Evolutionary conservation across 495 filamentous ascomycete genomes (phyloP), one percentile per base, ranked within the genome.

Genomic region (Acidomyces sp.): DNA sequence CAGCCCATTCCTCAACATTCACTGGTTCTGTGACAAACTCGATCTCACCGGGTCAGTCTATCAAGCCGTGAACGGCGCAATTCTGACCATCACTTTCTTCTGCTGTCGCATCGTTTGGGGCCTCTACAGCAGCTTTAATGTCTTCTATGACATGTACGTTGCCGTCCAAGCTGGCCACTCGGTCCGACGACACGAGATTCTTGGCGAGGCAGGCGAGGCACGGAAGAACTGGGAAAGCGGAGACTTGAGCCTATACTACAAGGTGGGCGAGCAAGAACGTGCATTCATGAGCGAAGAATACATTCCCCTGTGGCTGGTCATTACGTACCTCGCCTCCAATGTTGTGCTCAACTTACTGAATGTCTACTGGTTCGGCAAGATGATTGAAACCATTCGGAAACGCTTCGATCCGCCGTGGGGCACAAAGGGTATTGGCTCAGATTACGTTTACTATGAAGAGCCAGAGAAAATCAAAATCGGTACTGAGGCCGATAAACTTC

Each of bases 11-110:
- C 77, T 92, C 54, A 92, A 93, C 59, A 82, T 96, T 62, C 90
- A 99, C 70, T 99, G 90, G 90, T 96, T 99, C 72, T 87, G 81
- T 56, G 90, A 99, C 67, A 99, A 99, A 65, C 69, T 95, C 53
- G 76, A 82, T 58, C 79, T 93, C 71, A 99, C 92, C 17, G 90
- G 90, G 37, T 81, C 81, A 45, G 68, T 60, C 12, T 47, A 71
- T 32, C 86, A 95, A 62, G 77, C 88, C 52, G 82, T 87, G 62
- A 95, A 95, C 59, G 86, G 86, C 52, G 75, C 88, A 57, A 49
- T 70, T 43, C 71, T 86, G 13, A 64, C 83, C 32, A 43, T 54
- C 31, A 77, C 73, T 33, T 99, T 99, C 67, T 90, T 93, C 67
- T 71, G 59, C 59, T 92, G 84, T 59, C 85, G 90, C 40, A 70